These are phyloP conservation scores for Pueraria montana DNA, from an alignment of 306 rosid species.

Conservation along the genomic window DNA sequence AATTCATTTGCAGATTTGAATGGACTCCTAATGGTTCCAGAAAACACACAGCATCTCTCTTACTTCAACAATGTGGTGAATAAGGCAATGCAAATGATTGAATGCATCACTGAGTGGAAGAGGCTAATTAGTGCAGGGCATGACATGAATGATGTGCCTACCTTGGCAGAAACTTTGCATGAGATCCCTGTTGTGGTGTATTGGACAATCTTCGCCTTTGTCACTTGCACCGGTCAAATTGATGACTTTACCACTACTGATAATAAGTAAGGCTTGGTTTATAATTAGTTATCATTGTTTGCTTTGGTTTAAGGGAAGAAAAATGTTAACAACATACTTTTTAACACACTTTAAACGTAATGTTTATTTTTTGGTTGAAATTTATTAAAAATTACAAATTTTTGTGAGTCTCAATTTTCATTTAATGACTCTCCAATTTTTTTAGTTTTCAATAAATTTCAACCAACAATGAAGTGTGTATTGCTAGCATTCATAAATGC, in stretches of 20 bases:
- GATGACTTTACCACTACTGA: not conserved
- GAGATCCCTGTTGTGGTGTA: conserved; percentile 45
- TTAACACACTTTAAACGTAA: too few relatives aligned
- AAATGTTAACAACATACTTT: too few relatives aligned
- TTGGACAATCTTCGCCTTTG: conserved; percentile 49
- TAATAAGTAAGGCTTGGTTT: conserved; percentile 17
- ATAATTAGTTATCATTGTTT: too few relatives aligned
- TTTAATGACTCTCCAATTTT: too few relatives aligned
- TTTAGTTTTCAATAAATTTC: too few relatives aligned
- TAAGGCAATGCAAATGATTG: conserved; percentile 51
- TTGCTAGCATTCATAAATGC: too few relatives aligned
- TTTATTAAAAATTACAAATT: too few relatives aligned
- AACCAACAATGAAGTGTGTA: too few relatives aligned
- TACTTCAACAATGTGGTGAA: conserved; percentile 28
- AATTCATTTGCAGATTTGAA: conserved; percentile 40
- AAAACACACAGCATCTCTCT: not conserved
- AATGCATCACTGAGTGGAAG: conserved; percentile 57
- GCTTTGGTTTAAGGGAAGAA: too few relatives aligned
- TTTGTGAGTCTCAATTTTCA: too few relatives aligned
- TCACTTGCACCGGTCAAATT: conserved; percentile 34
- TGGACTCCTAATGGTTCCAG: conserved; percentile 3
- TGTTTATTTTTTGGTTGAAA: too few relatives aligned
- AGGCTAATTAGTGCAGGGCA: conserved; percentile 33
- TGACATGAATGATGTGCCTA: conserved; percentile 39
- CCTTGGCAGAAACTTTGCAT: conserved; percentile 40